Conservation (phyloP, 495 filamentous ascomycete genomes). For the Diplogelasinospora grovesii region DNA sequence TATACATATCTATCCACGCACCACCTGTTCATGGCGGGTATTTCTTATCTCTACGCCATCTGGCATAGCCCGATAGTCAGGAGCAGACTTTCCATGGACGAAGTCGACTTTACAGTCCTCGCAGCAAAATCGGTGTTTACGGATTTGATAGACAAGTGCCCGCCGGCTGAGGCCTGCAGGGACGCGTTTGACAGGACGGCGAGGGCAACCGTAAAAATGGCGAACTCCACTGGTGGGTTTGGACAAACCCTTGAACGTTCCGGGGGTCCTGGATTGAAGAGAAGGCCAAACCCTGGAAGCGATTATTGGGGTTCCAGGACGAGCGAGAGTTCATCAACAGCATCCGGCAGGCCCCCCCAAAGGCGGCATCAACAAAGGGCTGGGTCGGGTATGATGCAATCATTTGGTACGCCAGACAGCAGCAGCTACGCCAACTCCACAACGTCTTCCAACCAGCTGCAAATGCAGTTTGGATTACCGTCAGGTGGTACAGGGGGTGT, state of each 20-base stretch:
- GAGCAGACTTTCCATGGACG: conserved; percentile 79
- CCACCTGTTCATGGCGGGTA: conserved; percentile 95
- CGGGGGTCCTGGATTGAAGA: no score
- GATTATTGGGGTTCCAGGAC: no score
- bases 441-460: no score
- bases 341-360: no score
- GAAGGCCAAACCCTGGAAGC: no score
- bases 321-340: no score
- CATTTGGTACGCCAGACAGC: no score
- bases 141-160: conserved; percentile 37
- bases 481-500: no score
- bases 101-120: conserved; percentile 91
- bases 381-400: no score
- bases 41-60: conserved; percentile 93
- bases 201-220: conserved; percentile 91
- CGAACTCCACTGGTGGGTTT: conserved; percentile 74
- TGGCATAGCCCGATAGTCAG: conserved; percentile 91
- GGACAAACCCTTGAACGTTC: conserved; percentile 37
- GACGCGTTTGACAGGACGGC: conserved; percentile 95
- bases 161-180: conserved; percentile 59
- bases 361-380: no score
- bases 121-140: conserved; percentile 66
- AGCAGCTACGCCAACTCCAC: no score
- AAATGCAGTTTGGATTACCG: no score
- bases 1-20: conserved; percentile 97